phyloP scores from a whole-genome alignment of 2,329 filamentous ascomycete species.

The Cercospora nicotianae region DNA sequence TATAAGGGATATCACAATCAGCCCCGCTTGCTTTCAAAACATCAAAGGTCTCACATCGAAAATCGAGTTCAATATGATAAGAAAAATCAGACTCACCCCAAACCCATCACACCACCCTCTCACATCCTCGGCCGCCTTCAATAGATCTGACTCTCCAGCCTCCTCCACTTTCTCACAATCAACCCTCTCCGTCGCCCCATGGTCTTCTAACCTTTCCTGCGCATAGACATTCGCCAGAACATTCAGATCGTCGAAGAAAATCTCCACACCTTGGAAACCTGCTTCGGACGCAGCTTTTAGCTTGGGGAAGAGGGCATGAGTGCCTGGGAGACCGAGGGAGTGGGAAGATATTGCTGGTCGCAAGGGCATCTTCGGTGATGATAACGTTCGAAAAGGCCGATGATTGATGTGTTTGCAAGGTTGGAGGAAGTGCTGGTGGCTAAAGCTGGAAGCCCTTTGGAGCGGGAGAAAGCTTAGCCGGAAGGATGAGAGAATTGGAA shows the following conservation, averaged over 20 bases:
- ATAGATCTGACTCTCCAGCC: conserved; percentile 33
- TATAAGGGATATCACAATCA: not conserved
- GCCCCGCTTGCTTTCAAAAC: not conserved
- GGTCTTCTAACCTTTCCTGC: conserved; percentile 39
- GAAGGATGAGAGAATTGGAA: not conserved
- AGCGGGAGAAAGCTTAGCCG: not conserved
- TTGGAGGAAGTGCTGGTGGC: not conserved
- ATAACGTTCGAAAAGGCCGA: not conserved
- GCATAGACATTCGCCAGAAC: conserved; percentile 51
- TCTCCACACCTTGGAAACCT: conserved; percentile 67
- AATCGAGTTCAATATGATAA: not conserved
- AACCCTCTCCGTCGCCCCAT: conserved; percentile 39
- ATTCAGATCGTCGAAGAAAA: conserved; percentile 74
- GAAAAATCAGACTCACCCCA: conserved; percentile 18
- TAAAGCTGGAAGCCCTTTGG: not conserved
- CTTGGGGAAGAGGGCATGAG: conserved; percentile 68
- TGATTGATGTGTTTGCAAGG: not conserved
- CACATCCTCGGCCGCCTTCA: conserved; percentile 60
- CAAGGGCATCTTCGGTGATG: conserved; percentile 45
- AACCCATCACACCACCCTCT: conserved; percentile 57
- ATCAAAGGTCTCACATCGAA: not conserved
- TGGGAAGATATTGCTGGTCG: conserved; percentile 71
- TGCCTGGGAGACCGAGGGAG: conserved; percentile 70
- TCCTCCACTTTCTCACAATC: conserved; percentile 36
- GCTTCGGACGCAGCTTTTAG: conserved; percentile 65